These are phyloP conservation scores for Ramichloridium luteum DNA, from an alignment of 2,329 filamentous ascomycete species.

Conservation along the genomic window DNA sequence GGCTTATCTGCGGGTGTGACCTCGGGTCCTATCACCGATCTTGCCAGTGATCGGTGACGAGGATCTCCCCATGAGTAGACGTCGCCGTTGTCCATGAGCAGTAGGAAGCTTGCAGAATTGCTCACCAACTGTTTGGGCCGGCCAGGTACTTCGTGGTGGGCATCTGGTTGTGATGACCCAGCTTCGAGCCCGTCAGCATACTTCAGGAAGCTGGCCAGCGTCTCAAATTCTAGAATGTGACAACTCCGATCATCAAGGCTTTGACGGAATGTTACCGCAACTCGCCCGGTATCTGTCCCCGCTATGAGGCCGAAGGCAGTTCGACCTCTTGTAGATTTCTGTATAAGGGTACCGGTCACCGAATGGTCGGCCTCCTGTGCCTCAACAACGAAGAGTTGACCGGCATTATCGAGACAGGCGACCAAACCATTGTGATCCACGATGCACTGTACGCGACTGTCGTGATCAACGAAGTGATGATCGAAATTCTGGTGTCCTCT, in stretches of 20 bases:
- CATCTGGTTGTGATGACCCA: slow-evolving; percentile 12
- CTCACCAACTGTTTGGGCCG: slow-evolving; percentile 23
- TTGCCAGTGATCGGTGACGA: slow-evolving; percentile 47
- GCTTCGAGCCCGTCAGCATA: slow-evolving; percentile 20
- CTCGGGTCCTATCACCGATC: slow-evolving; percentile 28
- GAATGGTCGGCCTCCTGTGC: too few relatives aligned
- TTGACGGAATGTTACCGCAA: slow-evolving; percentile 19
- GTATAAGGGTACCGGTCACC: too few relatives aligned
- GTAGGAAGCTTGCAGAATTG: slow-evolving; percentile 28
- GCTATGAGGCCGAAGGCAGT: too few relatives aligned
- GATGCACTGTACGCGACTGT: slow-evolving; percentile 8
- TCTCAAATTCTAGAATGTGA: slow-evolving; percentile 20
- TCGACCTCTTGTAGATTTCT: too few relatives aligned
- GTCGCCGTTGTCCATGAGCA: slow-evolving; percentile 25
- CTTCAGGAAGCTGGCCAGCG: slow-evolving; percentile 14
- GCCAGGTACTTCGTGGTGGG: slow-evolving; percentile 19
- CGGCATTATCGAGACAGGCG: slow-evolving; percentile 17
- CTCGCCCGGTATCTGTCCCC: too few relatives aligned
- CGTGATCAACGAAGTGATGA: slow-evolving; percentile 4
- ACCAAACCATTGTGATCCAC: slow-evolving; percentile 24
- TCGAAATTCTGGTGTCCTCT: slow-evolving; percentile 11
- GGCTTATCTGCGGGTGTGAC: slow-evolving; percentile 37
- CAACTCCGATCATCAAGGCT: slow-evolving; percentile 15
- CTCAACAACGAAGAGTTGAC: slow-evolving; percentile 14
- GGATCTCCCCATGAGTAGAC: slow-evolving; percentile 44